A percentile compares a stretch with the other conserved stretches of the same genome.
These are phyloP conservation scores for Chlorella sp. DNA, from an alignment of 139 green algal genomes.

Conservation along the genomic window DNA sequence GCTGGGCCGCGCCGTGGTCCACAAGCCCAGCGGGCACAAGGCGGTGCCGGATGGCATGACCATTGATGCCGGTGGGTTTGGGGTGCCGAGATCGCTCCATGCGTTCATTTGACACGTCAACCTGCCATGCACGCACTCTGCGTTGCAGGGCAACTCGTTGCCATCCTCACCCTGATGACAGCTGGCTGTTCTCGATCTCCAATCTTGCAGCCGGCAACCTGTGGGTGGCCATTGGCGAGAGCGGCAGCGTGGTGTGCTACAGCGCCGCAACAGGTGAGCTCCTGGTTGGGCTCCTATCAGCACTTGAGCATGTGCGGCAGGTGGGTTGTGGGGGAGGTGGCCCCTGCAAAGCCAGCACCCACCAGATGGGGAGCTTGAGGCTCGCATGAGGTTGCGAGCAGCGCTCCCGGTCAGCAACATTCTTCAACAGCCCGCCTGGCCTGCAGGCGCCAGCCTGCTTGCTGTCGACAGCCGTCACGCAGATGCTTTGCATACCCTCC, in stretches of 20 bases:
- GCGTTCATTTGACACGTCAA: background rate
- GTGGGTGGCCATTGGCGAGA: slow-evolving; percentile 71
- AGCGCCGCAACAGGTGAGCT: slow-evolving; percentile 31
- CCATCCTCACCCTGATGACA: too few relatives aligned
- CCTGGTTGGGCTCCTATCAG: too few relatives aligned
- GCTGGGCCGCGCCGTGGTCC: slow-evolving; percentile 2
- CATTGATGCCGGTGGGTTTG: slow-evolving; percentile 41
- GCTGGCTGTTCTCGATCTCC: too few relatives aligned
- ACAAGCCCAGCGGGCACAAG: slow-evolving; percentile 4
- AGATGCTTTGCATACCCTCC: background rate
- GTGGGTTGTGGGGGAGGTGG: too few relatives aligned
- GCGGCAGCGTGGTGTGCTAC: slow-evolving; percentile 57
- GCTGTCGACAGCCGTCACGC: too few relatives aligned
- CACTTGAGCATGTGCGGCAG: too few relatives aligned
- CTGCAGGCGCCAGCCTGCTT: too few relatives aligned
- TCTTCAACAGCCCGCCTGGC: too few relatives aligned
- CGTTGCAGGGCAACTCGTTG: background rate
- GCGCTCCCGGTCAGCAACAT: too few relatives aligned
- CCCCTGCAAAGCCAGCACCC: too few relatives aligned
- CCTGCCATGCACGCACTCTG: background rate
- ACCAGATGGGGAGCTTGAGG: too few relatives aligned
- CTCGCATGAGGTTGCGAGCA: too few relatives aligned
- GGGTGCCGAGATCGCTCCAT: background rate
- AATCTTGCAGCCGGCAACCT: slow-evolving; percentile 52
- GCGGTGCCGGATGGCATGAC: slow-evolving; percentile 68